These are phyloP conservation scores for Phaffomyces thermotolerans DNA, from an alignment of 805 yeast genomes.

Conservation along the genomic window DNA sequence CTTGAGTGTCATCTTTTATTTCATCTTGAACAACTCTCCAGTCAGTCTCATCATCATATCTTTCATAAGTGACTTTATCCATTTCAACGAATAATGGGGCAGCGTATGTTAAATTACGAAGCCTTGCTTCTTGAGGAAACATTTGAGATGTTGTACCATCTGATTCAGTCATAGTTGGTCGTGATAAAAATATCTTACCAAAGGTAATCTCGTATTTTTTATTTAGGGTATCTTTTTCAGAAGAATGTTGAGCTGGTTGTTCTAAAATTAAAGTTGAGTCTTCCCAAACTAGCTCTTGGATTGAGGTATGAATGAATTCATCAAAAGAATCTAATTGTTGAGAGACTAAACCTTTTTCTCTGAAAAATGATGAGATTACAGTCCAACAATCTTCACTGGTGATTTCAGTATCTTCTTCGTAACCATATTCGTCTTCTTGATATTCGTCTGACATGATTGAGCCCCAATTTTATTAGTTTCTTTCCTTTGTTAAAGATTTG, in stretches of 20 bases:
- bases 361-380: conserved; percentile 91
- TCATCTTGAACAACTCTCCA: conserved; percentile 57
- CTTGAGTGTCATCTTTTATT: conserved; percentile 54
- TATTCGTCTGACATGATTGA: conserved; percentile 23
- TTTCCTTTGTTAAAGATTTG: conserved; percentile 1
- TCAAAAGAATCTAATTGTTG: conserved; percentile 98
- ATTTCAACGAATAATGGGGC: conserved; percentile 95
- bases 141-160: conserved; percentile 99
- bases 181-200: conserved; percentile 93
- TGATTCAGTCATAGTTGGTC: conserved; percentile 98
- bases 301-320: conserved; percentile 93
- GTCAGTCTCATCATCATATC: conserved; percentile 65
- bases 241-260: conserved; percentile 96
- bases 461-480: neutral
- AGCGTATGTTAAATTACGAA: conserved; percentile 92
- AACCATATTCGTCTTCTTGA: conserved; percentile 50
- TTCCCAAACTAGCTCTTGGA: conserved; percentile 95
- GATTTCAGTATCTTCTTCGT: conserved; percentile 42
- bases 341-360: conserved; percentile 93
- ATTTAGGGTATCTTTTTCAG: conserved; percentile 82
- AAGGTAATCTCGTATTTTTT: conserved; percentile 94
- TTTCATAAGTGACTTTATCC: conserved; percentile 80
- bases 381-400: conserved; percentile 99
- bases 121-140: conserved; percentile 97
- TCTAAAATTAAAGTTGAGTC: conserved; percentile 90